Evolutionary conservation across 495 filamentous ascomycete genomes (phyloP), one percentile per base, ranked within the genome.

Genomic region (Podospora fimiseda): DNA sequence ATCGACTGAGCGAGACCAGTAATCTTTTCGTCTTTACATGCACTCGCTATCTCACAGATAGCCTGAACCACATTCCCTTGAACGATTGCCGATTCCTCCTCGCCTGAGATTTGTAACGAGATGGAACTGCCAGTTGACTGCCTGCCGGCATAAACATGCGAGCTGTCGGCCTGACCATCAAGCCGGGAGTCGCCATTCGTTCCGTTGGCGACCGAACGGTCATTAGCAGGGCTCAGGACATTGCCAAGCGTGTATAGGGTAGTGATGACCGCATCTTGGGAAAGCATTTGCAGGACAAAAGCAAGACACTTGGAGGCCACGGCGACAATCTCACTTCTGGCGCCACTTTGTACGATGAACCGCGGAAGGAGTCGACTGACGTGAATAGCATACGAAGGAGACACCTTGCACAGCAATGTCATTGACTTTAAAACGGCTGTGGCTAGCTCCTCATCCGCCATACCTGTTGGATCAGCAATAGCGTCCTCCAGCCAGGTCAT

Each of bases 201-300:
- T 4, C 68, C 69, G 50, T 72, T 74, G 20, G 62, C 52, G 3
- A 60, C 53, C 9, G 65, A 63, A 16, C 66, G 60, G n/a, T 84
- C 77, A 30, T 70, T 67, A 20, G 74, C 79, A 6, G 89, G 82
- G 61, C 89, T 93, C 23, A 98, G 68, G 9, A 93, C 85, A 66
- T 98, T 97, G 14, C 93, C 94, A 50, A 98, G 74, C 1, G 90
- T 90, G 68, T 97, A 97, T 9, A 98, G 72, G 2, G 90, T 96
- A 4, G 90, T 94, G 58, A 98, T 97, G 23, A 94, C 81, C 22
- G 88, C 85, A 75, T 98, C 93, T 60, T 94, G 86, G 4, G 94
- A 91, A 5, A 96, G 79, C 52, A 85, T 75, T 46, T 80, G 82
- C 46, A 97, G 70, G 45, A 94, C 76, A 49, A 82, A 86, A 3